phyloP scores from a whole-genome alignment of 2,329 filamentous ascomycete genomes.

The Arthroderma sp. region DNA sequence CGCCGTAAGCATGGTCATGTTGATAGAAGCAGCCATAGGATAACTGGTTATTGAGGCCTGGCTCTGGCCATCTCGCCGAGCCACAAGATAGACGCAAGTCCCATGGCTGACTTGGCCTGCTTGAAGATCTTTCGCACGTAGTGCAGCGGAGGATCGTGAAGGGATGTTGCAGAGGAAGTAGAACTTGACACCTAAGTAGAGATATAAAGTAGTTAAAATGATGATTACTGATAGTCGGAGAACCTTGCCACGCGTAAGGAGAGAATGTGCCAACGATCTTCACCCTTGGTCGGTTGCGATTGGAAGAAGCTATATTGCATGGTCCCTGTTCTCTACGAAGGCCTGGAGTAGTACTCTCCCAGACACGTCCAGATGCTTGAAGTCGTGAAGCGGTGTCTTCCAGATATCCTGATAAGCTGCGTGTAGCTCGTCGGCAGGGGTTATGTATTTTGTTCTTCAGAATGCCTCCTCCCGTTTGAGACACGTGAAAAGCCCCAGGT shows the following conservation, averaged over 20 bases:
- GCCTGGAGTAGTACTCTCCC: conserved; percentile 34
- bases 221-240: too few relatives aligned
- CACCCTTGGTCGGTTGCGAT: conserved; percentile 21
- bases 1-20: not conserved
- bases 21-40: not conserved
- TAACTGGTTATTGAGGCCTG: not conserved
- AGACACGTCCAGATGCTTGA: conserved; percentile 23
- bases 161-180: not conserved
- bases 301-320: conserved; percentile 22
- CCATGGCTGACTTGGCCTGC: not conserved
- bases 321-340: conserved; percentile 22
- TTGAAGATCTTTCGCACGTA: not conserved
- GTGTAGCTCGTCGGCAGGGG: conserved; percentile 20
- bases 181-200: not conserved
- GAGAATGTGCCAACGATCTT: not conserved
- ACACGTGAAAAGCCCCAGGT: not conserved
- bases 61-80: not conserved
- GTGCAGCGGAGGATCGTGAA: not conserved
- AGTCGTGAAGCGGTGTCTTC: conserved; percentile 19
- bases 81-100: not conserved
- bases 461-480: conserved; percentile 14
- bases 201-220: not conserved
- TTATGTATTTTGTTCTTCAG: conserved; percentile 22
- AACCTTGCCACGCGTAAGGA: too few relatives aligned
- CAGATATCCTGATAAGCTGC: conserved; percentile 22